Percentiles rank a stretch among this genome's conserved stretches.
Conservation (phyloP, 352 stramenopile genomes). For the Peronospora farinosa region DNA sequence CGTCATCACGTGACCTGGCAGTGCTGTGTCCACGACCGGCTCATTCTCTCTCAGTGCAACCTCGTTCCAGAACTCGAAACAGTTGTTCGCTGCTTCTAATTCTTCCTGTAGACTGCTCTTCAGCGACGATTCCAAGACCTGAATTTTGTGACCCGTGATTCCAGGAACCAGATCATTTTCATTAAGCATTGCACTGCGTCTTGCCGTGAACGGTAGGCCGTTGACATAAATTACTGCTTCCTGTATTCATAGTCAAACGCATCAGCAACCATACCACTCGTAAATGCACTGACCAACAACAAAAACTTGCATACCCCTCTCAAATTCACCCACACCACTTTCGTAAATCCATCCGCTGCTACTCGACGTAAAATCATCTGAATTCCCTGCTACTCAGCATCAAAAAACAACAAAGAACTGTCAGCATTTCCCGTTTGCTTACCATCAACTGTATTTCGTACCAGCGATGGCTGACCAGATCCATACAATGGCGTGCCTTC, state of each 20-base stretch:
- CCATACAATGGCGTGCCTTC: slow-evolving; percentile 66
- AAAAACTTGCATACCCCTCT: slow-evolving; percentile 39
- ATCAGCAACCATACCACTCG: background rate
- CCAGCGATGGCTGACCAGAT: slow-evolving; percentile 63
- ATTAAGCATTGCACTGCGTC: slow-evolving; percentile 68
- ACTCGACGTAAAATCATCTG: slow-evolving; percentile 62
- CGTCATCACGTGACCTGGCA: slow-evolving; percentile 48
- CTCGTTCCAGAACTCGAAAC: slow-evolving; percentile 83
- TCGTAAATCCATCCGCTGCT: slow-evolving; percentile 61
- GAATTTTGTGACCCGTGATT: slow-evolving; percentile 76
- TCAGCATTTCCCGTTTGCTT: background rate
- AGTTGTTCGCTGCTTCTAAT: slow-evolving; percentile 32
- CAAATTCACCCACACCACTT: slow-evolving; percentile 82
- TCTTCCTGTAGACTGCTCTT: slow-evolving; percentile 76
- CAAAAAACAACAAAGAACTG: slow-evolving; percentile 7
- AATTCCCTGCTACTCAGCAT: slow-evolving; percentile 51
- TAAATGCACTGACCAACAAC: background rate
- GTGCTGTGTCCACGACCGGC: slow-evolving; percentile 32
- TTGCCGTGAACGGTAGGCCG: slow-evolving; percentile 60
- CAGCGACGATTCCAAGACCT: slow-evolving; percentile 74
- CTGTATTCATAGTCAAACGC: slow-evolving; percentile 15
- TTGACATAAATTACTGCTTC: slow-evolving; percentile 83
- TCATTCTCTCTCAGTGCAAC: slow-evolving; percentile 59
- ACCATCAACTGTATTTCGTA: slow-evolving; percentile 14
- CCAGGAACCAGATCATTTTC: slow-evolving; percentile 79